Evolutionary conservation across 495 filamentous ascomycete species (phyloP).

Genomic region (Penicillium canariense): DNA sequence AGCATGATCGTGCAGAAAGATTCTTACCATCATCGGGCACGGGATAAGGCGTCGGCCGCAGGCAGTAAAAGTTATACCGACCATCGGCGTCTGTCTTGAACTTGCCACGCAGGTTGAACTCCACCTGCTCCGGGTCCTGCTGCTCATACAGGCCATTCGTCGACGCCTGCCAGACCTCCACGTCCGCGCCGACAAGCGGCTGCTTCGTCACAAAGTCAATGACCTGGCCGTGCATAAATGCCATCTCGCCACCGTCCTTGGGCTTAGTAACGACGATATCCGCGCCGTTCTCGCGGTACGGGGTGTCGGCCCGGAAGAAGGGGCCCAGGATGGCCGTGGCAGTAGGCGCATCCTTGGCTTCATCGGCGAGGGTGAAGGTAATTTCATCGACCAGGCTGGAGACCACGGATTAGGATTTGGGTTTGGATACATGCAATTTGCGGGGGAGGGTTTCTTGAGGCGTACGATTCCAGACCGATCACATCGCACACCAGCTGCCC

Average conservation of each 20-base stretch:
- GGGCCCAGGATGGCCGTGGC: slow-evolving; percentile 73
- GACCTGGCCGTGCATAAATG: slow-evolving; percentile 63
- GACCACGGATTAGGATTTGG: not conserved
- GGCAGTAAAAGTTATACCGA: slow-evolving; percentile 62
- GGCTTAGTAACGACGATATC: slow-evolving; percentile 61
- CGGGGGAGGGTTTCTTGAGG: slow-evolving; percentile 6
- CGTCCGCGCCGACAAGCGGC: slow-evolving; percentile 58
- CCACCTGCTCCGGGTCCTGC: slow-evolving; percentile 67
- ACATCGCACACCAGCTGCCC: slow-evolving; percentile 70
- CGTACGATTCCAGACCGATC: slow-evolving; percentile 66
- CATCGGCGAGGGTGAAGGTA: slow-evolving; percentile 59
- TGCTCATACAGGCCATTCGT: slow-evolving; percentile 81
- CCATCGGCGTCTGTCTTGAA: slow-evolving; percentile 66
- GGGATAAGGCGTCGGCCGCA: slow-evolving; percentile 70
- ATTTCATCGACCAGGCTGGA: slow-evolving; percentile 69
- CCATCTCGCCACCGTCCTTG: slow-evolving; percentile 49
- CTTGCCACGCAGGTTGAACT: slow-evolving; percentile 71
- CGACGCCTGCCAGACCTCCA: slow-evolving; percentile 78
- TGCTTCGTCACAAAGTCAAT: slow-evolving; percentile 52
- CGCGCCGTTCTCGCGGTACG: slow-evolving; percentile 58
- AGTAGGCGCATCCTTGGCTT: slow-evolving; percentile 53
- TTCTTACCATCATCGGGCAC: slow-evolving; percentile 63
- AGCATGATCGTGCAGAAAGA: not conserved
- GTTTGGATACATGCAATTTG: not conserved
- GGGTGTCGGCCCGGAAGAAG: slow-evolving; percentile 72